These are phyloP conservation scores for Nicotiana knightiana DNA, from an alignment of 257 asterid species.

Conservation along the genomic window DNA sequence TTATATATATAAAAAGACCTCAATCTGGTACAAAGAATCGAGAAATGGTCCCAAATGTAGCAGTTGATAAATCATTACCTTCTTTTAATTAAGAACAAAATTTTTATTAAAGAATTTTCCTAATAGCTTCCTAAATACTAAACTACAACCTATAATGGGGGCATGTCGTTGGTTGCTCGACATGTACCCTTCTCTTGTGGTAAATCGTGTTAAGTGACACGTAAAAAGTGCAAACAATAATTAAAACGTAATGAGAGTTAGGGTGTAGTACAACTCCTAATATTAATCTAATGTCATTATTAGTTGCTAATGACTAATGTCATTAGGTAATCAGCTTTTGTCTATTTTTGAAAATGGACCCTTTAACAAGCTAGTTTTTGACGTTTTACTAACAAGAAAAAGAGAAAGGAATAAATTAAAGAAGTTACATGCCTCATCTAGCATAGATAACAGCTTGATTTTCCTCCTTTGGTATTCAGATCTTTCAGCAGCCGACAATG, in stretches of 20 bases:
- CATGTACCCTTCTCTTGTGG: constrained; percentile 59
- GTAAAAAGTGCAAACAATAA: constrained; percentile 4
- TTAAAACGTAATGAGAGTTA: background rate
- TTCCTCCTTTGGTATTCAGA: constrained; percentile 65
- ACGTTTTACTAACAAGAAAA: background rate
- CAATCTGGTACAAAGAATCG: constrained; percentile 6
- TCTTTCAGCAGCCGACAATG: constrained; percentile 51
- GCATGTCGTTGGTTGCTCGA: constrained; percentile 58
- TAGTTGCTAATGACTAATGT: constrained; percentile 4
- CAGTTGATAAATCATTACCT: constrained; percentile 1
- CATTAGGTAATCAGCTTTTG: background rate
- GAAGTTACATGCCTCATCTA: constrained; percentile 59
- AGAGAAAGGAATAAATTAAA: background rate
- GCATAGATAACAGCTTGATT: constrained; percentile 60
- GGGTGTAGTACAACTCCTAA: background rate
- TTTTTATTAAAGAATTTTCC: constrained; percentile 6
- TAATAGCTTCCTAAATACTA: constrained; percentile 26
- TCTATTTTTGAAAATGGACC: background rate
- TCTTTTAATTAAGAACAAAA: background rate
- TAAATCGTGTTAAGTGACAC: too few relatives aligned
- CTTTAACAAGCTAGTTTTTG: background rate
- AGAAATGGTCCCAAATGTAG: constrained; percentile 32
- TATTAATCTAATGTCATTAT: constrained; percentile 5
- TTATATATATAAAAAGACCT: background rate
- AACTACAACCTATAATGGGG: constrained; percentile 45